Evolutionary conservation across 495 filamentous ascomycete genomes (phyloP), one percentile per base, ranked within the genome.

Genomic region (Saxophila tyrrhenica): DNA sequence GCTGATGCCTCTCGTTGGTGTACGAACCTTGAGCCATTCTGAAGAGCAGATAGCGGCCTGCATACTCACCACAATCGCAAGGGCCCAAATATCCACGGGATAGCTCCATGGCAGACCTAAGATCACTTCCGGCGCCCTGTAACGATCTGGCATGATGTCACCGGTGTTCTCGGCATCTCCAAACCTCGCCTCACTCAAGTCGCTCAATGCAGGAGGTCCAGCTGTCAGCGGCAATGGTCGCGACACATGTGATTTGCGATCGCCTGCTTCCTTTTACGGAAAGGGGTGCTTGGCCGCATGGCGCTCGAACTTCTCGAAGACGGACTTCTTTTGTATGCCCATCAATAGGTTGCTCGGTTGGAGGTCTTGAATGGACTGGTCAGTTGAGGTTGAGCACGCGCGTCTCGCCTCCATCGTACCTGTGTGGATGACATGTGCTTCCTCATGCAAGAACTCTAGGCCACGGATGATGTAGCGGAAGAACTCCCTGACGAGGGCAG

Each of bases 21-120:
- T 5, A 35, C 29, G 29, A 13, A 35, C 29, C 13, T 35, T 35
- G 7, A 35, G 13, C n/a, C 5, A 13, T 35, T 35, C 7, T 35
- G 13, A 7, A 13, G 7, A 35, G 29, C 29, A 35, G 29, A 35
- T 35, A 35, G 5, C 29, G 29, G 29, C 7, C 5, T 35, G 13
- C 13, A 13, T 13, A 35, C 71, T 44, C 59, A 79, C 75, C 62
- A 78, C 62, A 60, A 74, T 68, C 50, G 73, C 75, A 16, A 72
- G 65, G 58, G 72, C 74, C 75, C 76, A 77, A 43, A 76, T 73
- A 54, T 78, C 75, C 39, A 75, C 64, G 3, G 64, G 50, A 56
- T 73, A 72, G 24, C 57, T 63, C 77, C 73, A 77, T 1, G 67
- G 59, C 1, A 65, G 56, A 38, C 67, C 61, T 11, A 78, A 48